Conservation (phyloP, 345 rosid genomes). For the Conringia planisiliqua region DNA sequence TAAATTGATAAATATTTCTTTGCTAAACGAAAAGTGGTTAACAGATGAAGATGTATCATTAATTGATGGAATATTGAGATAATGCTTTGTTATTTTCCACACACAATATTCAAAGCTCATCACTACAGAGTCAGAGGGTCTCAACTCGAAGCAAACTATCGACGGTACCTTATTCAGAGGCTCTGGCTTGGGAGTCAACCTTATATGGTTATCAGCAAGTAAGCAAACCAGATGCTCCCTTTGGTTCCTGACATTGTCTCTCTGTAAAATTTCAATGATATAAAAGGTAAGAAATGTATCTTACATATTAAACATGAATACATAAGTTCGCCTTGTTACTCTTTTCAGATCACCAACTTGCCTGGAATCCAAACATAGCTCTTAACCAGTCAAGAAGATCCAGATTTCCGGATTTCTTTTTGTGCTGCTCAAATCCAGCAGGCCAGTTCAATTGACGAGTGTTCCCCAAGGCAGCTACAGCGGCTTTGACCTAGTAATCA, state of each 20-base stretch:
- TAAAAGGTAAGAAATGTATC: constrained; percentile 6
- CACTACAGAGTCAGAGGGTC: background rate
- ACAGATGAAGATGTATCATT: constrained; percentile 1
- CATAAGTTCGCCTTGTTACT: background rate
- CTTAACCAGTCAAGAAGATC: constrained; percentile 97
- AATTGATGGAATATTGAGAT: background rate
- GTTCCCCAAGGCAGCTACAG: constrained; percentile 87
- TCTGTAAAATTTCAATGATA: constrained; percentile 45
- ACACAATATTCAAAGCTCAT: constrained; percentile 4
- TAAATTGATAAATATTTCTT: background rate
- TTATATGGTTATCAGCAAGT: constrained; percentile 80
- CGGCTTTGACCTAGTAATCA: constrained; percentile 77
- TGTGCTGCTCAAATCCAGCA: constrained; percentile 69
- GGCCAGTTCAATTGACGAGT: constrained; percentile 93
- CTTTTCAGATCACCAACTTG: constrained; percentile 29
- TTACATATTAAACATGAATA: background rate
- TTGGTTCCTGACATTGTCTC: constrained; percentile 92
- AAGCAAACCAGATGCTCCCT: constrained; percentile 91
- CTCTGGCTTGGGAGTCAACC: constrained; percentile 86
- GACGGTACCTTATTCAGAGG: constrained; percentile 77
- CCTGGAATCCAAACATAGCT: constrained; percentile 99
- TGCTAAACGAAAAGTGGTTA: background rate
- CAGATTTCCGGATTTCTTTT: constrained; percentile 79
- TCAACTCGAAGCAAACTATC: background rate
- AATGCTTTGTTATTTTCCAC: background rate